A percentile compares a stretch with the other conserved stretches of the same genome.
Conservation (phyloP, 257 asterid genomes). For the Solanum pinnatisectum region DNA sequence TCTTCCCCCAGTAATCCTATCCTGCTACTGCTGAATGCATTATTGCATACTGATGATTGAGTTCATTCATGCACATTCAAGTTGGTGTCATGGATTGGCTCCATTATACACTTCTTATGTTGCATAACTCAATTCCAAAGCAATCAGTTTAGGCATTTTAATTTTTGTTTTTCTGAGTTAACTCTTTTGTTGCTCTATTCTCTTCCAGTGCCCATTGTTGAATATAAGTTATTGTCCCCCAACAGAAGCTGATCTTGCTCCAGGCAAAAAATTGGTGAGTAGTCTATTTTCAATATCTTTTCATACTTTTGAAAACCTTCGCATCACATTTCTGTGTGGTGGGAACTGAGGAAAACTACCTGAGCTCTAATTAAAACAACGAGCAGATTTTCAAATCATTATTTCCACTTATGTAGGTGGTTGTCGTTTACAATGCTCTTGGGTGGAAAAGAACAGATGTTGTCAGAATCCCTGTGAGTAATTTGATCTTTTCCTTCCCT, state of each 20-base stretch:
- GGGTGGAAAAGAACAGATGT: slow-evolving; percentile 86
- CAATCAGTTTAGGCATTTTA: neutral
- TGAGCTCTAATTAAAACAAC: neutral
- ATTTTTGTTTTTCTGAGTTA: neutral
- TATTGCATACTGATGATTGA: neutral
- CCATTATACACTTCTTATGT: neutral
- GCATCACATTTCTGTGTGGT: neutral
- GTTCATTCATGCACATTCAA: neutral
- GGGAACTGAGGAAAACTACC: neutral
- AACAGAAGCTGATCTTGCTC: slow-evolving; percentile 66
- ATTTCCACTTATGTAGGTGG: slow-evolving; percentile 37
- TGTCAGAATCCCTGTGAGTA: slow-evolving; percentile 83
- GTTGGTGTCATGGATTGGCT: neutral
- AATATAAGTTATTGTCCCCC: slow-evolving; percentile 85
- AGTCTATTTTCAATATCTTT: neutral
- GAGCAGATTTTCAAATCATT: neutral
- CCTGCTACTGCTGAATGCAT: neutral
- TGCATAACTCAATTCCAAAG: neutral
- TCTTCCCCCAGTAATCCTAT: neutral
- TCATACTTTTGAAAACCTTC: neutral
- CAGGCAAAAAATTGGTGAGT: slow-evolving; percentile 66
- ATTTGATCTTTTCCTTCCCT: neutral
- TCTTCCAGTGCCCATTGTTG: slow-evolving; percentile 76
- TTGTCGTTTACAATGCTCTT: slow-evolving; percentile 74
- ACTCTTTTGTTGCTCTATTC: slow-evolving; percentile 3